These are phyloP conservation scores for Sporodiniella umbellata DNA, from an alignment of 371 early-diverging fungal genomes.

Conservation along the genomic window DNA sequence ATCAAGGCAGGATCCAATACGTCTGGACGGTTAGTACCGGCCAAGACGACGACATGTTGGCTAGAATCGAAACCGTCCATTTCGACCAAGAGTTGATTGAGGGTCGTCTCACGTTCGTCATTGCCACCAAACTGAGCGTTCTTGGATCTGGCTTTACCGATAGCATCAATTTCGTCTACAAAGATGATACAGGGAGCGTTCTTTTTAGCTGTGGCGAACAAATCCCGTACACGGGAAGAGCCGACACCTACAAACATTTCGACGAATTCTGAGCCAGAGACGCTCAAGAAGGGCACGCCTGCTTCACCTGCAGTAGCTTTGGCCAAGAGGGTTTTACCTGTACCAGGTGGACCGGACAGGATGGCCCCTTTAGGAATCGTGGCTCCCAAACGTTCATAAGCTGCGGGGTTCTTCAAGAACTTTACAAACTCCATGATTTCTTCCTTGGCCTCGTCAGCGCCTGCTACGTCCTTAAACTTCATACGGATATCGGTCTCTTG, in stretches of 20 bases:
- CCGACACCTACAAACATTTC: conserved; percentile 99
- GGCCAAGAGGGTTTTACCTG: conserved; percentile 97
- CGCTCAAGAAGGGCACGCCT: conserved; percentile 95
- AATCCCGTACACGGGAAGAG: conserved; percentile 93
- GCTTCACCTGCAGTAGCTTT: conserved; percentile 99
- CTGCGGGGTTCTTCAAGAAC: conserved; percentile 96
- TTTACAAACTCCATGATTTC: conserved; percentile 99
- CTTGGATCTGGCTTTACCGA: conserved; percentile 96
- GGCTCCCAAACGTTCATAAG: conserved; percentile 97
- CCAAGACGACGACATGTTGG: conserved; percentile 93
- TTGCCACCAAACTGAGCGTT: conserved; percentile 92
- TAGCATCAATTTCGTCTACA: conserved; percentile 99
- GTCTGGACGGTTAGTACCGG: conserved; percentile 93
- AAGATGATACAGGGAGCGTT: conserved; percentile 98
- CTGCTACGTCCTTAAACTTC: conserved; percentile 99
- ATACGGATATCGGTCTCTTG: conserved; percentile 93
- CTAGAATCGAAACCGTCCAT: conserved; percentile 96
- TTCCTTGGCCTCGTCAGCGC: conserved; percentile 99
- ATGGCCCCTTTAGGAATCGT: conserved; percentile 99
- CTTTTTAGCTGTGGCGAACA: conserved; percentile 97
- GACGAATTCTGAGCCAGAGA: conserved; percentile 99
- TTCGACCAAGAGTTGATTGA: conserved; percentile 98
- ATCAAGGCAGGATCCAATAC: conserved; percentile 90
- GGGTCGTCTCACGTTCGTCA: conserved; percentile 96
- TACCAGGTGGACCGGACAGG: conserved; percentile 96